phyloP scores from a whole-genome alignment of 192 early-diverging fungal genomes.

The Backusella liffmaniae region DNA sequence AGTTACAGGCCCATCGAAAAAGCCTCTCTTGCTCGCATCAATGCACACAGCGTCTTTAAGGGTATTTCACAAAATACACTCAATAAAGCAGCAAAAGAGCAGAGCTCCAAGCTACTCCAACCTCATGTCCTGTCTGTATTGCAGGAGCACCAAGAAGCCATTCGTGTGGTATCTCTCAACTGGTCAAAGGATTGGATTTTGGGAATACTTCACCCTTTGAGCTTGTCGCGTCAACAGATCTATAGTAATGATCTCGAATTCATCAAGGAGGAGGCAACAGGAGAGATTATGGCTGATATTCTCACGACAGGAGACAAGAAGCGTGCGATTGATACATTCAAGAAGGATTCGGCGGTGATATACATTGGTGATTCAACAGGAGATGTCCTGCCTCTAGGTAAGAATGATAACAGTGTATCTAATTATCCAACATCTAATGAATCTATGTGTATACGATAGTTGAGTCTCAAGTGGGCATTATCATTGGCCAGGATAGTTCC shows the following conservation, averaged over 20 bases:
- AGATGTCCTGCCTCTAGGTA: slow-evolving; percentile 19
- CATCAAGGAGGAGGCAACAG: background rate
- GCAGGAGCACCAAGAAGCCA: background rate
- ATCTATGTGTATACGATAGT: background rate
- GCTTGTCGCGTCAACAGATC: background rate
- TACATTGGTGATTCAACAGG: slow-evolving; percentile 28
- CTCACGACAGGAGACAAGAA: slow-evolving; percentile 18
- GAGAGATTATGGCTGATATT: slow-evolving; percentile 11
- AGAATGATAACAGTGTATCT: background rate
- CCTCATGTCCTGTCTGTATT: background rate
- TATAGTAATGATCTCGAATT: slow-evolving; percentile 19
- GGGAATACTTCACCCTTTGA: background rate
- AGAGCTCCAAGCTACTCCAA: background rate
- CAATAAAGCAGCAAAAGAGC: background rate
- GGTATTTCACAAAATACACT: background rate
- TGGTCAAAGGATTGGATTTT: slow-evolving; percentile 37
- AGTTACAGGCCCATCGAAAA: background rate
- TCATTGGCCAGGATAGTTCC: slow-evolving; percentile 17
- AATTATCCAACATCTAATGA: background rate
- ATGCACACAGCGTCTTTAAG: slow-evolving; percentile 6
- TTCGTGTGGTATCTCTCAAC: slow-evolving; percentile 18
- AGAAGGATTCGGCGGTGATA: background rate
- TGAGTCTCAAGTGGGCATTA: slow-evolving; percentile 16
- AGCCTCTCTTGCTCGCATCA: slow-evolving; percentile 1
- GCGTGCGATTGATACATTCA: background rate